phyloP scores from a whole-genome alignment of 768 basidiomycete genomes.

The Ramaria sp. region DNA sequence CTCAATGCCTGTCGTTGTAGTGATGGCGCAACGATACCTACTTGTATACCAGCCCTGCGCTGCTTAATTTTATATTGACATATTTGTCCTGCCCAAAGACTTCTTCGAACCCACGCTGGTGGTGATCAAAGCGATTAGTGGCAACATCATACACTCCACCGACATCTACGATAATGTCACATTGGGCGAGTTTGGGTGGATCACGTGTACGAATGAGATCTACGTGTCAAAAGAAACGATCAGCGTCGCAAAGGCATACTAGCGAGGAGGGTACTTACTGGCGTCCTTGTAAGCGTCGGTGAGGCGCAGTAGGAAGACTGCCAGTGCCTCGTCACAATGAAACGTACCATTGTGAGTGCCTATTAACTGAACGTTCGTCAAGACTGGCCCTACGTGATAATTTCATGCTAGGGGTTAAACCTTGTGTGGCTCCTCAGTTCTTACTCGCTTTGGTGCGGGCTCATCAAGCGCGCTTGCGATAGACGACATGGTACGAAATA shows the following conservation, averaged over 20 bases:
- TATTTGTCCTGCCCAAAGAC: slow-evolving; percentile 77
- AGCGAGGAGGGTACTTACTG: slow-evolving; percentile 30
- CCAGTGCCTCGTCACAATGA: slow-evolving; percentile 95
- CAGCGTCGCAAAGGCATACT: background rate
- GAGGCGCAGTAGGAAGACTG: slow-evolving; percentile 77
- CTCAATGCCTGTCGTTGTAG: too few species aligned
- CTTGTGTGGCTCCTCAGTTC: background rate
- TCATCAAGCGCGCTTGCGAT: slow-evolving; percentile 3
- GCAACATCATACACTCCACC: slow-evolving; percentile 82
- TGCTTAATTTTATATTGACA: slow-evolving; percentile 71
- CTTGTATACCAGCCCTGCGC: slow-evolving; percentile 96
- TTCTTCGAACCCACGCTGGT: slow-evolving; percentile 87
- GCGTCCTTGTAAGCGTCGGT: slow-evolving; percentile 68
- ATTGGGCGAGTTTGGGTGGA: slow-evolving; percentile 56
- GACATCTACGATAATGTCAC: slow-evolving; percentile 95
- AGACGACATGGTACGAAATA: background rate
- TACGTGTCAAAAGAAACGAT: slow-evolving; percentile 16
- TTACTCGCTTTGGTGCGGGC: background rate
- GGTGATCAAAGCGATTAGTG: slow-evolving; percentile 83
- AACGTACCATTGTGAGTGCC: slow-evolving; percentile 95
- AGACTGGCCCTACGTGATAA: background rate
- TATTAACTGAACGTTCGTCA: slow-evolving; percentile 42
- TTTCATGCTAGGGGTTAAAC: background rate
- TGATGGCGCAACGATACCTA: slow-evolving; percentile 23
- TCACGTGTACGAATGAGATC: slow-evolving; percentile 67